Conservation (phyloP, 257 asterid species). For the Salvia splendens region DNA sequence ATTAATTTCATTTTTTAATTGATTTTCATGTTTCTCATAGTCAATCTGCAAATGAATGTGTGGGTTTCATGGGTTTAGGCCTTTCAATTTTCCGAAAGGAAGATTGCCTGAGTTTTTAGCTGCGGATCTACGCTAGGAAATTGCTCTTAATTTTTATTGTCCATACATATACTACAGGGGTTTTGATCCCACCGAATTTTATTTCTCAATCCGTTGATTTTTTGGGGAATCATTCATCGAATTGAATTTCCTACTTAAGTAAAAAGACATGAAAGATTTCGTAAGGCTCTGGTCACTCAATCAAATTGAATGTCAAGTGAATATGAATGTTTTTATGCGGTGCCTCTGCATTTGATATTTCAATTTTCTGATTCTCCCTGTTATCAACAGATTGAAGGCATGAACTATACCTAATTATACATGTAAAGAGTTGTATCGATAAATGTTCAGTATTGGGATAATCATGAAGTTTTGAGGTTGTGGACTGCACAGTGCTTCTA, state of each 20-base stretch:
- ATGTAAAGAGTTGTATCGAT: neutral
- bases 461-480: constrained; percentile 1
- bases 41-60: constrained; percentile 24
- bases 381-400: neutral
- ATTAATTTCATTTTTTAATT: neutral
- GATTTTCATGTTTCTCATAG: constrained; percentile 14
- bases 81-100: neutral
- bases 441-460: neutral
- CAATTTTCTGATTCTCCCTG: neutral
- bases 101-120: constrained; percentile 3
- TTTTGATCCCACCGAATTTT: neutral
- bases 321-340: neutral
- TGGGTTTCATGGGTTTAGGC: constrained; percentile 8
- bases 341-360: constrained; percentile 11
- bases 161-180: neutral
- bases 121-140: constrained; percentile 22
- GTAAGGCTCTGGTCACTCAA: neutral
- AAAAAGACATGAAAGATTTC: neutral
- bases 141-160: constrained; percentile 3
- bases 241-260: neutral
- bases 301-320: constrained; percentile 9
- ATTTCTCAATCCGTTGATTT: neutral
- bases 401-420: neutral
- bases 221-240: constrained; percentile 3
- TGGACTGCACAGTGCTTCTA: neutral